Base-by-base conservation (phyloP, 1,284 basidiomycete species). In the Cryptococcus neoformans region DNA sequence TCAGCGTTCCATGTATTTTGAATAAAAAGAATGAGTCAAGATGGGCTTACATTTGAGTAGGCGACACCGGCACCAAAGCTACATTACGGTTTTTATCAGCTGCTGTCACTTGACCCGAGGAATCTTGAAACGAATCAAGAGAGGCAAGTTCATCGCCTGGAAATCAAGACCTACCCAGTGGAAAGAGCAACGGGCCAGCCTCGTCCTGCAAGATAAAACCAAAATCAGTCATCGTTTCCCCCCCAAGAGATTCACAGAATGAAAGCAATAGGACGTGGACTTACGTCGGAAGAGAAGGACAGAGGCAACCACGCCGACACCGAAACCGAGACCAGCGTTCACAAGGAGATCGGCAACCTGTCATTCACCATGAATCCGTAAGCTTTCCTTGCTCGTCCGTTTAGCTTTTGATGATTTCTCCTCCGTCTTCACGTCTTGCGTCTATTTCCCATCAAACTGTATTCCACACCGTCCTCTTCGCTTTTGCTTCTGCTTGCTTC, bases 171-270 rank as follows among this genome's bases (percentile, higher is more conserved):
- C 74, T 90, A 96, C 61, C 95, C 94, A 17, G 93, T 92, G 6
- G 90, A 85, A 57, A 98, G 85, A 59, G 92, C 89, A 62, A 98
- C 89, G 28, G 95, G 95, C 91, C 93, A 98, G 72, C 89, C 90
- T 65, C 94, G 90, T 81, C 95, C 94, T 98, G 76, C 2, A 28
- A 28, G 28, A 28, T 28, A 6, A 37, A 51, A 37, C 12, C n/a
- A 16, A 7, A 28, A 48, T 54, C 47, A 51, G 44, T 28, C 8
- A 36, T 50, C 4, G 28, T 14, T 46, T 11, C 28, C 28, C 28
- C 4, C 12, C 34, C 11, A 28, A 36, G 7, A 16, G 8, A 40
- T 28, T 3, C 28, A 28, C 28, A 28, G 49, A 51, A 49, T 42
- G 51, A 42, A 56, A 62, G 53, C 49, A 46, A 11, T 12, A 6